phyloP scores from a whole-genome alignment of 371 early-diverging fungal genomes.

The Polyrhizophydium stewartii region DNA sequence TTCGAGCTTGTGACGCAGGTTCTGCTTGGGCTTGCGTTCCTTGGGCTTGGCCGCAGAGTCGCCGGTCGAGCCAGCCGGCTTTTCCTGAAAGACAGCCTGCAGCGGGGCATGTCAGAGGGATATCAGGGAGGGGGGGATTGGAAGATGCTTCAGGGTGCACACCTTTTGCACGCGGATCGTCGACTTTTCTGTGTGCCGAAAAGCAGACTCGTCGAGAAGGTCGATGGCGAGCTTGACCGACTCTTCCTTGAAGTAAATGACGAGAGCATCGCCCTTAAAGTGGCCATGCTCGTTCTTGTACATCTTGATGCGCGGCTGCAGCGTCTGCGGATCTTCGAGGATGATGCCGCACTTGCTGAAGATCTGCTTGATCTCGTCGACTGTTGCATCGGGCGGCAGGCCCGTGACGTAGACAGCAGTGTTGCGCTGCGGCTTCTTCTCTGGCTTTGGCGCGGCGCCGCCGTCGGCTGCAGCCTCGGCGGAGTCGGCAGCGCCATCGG shows the following conservation, averaged over 20 bases:
- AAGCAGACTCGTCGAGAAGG: conserved; percentile 79
- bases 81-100: conserved; percentile 42
- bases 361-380: conserved; percentile 68
- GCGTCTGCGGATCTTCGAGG: conserved; percentile 62
- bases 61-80: conserved; percentile 4
- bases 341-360: conserved; percentile 89
- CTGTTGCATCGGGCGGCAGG: conserved; percentile 75
- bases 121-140: no score
- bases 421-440: conserved; percentile 32
- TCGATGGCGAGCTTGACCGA: conserved; percentile 79
- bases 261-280: conserved; percentile 86
- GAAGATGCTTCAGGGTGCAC: no score
- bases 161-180: conserved; percentile 70
- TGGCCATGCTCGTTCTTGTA: conserved; percentile 61
- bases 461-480: no score
- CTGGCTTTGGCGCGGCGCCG: no score
- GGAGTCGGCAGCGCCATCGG: no score
- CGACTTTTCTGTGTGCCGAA: conserved; percentile 59
- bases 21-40: conserved; percentile 54
- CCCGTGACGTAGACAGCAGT: conserved; percentile 86
- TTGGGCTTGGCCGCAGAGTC: neutral
- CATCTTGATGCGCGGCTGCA: conserved; percentile 84
- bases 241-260: conserved; percentile 86
- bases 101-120: no score
- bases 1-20: conserved; percentile 71